These are phyloP conservation scores for Fusarium phyllophilum DNA, from an alignment of 2,329 filamentous ascomycete species.

Conservation along the genomic window DNA sequence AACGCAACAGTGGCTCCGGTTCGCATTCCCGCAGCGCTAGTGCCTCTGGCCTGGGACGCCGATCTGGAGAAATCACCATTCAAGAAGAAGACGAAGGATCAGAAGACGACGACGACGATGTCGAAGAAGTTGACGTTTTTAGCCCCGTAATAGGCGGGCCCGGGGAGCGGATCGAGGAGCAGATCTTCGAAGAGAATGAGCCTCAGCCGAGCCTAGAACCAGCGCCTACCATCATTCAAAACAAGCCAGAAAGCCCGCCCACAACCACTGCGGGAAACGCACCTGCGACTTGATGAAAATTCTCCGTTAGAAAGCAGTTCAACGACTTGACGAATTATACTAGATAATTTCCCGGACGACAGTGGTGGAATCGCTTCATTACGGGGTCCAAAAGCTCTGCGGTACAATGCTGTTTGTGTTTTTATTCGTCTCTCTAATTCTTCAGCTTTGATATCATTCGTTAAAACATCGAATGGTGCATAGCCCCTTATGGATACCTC, in stretches of 20 bases:
- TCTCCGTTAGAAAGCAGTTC: constrained; percentile 14
- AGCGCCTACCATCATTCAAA: constrained; percentile 32
- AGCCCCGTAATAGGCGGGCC: constrained; percentile 59
- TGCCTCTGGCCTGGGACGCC: constrained; percentile 69
- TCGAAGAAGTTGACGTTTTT: constrained; percentile 70
- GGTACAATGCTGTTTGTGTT: constrained; percentile 20
- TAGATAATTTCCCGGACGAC: constrained; percentile 32
- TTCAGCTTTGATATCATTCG: constrained; percentile 10
- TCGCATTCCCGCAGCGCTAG: constrained; percentile 69
- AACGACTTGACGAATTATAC: constrained; percentile 42
- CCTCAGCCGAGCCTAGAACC: constrained; percentile 33
- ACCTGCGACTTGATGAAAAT: constrained; percentile 11
- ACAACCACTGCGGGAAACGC: constrained; percentile 24
- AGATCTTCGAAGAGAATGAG: constrained; percentile 57
- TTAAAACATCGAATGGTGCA: constrained; percentile 16
- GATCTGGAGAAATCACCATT: constrained; percentile 80
- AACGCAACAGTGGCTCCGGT: constrained; percentile 50
- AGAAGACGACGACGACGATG: constrained; percentile 56
- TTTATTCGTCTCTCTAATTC: constrained; percentile 26
- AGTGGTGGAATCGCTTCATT: constrained; percentile 17
- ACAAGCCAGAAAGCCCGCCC: constrained; percentile 3
- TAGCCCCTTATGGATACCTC: constrained; percentile 40
- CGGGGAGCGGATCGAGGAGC: constrained; percentile 58
- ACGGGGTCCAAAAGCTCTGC: constrained; percentile 25
- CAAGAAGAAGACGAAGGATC: constrained; percentile 71